Evolutionary conservation across 148 eudicot species (phyloP), one percentile per base, ranked within the genome.

Genomic region (Rhododendron ferrugineum): DNA sequence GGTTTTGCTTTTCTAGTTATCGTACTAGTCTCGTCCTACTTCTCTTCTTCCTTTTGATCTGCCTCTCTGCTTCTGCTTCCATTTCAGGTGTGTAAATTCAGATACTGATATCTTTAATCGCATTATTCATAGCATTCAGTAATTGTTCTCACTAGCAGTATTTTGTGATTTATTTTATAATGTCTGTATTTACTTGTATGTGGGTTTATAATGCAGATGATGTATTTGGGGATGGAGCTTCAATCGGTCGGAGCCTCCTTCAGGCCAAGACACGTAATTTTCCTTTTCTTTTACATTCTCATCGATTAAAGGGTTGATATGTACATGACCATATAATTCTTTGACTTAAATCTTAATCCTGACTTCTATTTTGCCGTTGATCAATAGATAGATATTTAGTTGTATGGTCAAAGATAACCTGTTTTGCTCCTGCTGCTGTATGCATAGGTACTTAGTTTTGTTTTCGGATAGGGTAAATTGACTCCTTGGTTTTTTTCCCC

Each of bases 161-260:
- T 18, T 5, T 28, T 79, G 26, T 26, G 30, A 50, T 68, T 13
- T 28, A 5, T 3, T 11, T 68, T 11, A 28, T 13, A 30, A 4
- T 28, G 6, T 11, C 42, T 28, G 34, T 14, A 1, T 32, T 52
- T 16, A 32, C 42, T 30, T 20, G 10, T 54, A 30, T 79, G n/a
- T 49, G 40, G 64, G 52, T 42, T 16, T 30, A 32, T 82, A 30
- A 44, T 83, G 77, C 91, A 90, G 92, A 89, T 86, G 82, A 49
- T 81, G 64, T 89, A 3, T 90, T 87, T 82, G 86, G 84, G 68
- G 83, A 87, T 87, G 75, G 58, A 40, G 84, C 80, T 85, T 88
- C 86, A 72, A 50, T 84, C n/a, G 90, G 90, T 40, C 90, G 92
- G 73, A 86, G 85, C 79, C 91, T 91, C 72, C 92, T 91, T 86